Conservation (phyloP, 768 basidiomycete species). For the Termitomyces sp. region DNA sequence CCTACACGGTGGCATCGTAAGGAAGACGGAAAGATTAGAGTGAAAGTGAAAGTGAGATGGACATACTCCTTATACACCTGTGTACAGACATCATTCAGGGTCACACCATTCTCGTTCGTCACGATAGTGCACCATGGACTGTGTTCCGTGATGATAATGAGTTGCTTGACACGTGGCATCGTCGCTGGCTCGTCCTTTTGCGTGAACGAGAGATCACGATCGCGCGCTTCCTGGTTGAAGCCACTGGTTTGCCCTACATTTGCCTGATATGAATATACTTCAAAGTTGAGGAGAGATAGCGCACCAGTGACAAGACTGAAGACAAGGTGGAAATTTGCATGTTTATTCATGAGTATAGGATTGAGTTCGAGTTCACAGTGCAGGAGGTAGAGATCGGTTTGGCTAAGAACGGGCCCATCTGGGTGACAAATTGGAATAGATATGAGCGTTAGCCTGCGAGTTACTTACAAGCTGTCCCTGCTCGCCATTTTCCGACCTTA, state of each 20-base stretch:
- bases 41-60: background rate
- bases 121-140: slow-evolving; percentile 82
- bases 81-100: slow-evolving; percentile 70
- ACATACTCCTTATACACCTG: slow-evolving; percentile 77
- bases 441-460: background rate
- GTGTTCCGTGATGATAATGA: slow-evolving; percentile 54
- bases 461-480: slow-evolving; percentile 40
- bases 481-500: slow-evolving; percentile 38
- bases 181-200: slow-evolving; percentile 65
- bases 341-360: slow-evolving; percentile 60
- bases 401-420: slow-evolving; percentile 80
- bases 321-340: slow-evolving; percentile 53
- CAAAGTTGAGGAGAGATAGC: slow-evolving; percentile 7
- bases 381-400: slow-evolving; percentile 81
- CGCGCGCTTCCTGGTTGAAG: slow-evolving; percentile 56
- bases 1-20: slow-evolving; percentile 30
- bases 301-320: slow-evolving; percentile 71
- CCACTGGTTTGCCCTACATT: slow-evolving; percentile 55
- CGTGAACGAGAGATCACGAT: slow-evolving; percentile 53
- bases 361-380: slow-evolving; percentile 66
- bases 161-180: slow-evolving; percentile 58
- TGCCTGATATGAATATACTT: background rate
- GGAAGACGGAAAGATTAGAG: background rate
- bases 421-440: background rate
- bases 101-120: slow-evolving; percentile 70